Conservation (phyloP, 2,329 filamentous ascomycete species). For the Alternaria ventricosa region DNA sequence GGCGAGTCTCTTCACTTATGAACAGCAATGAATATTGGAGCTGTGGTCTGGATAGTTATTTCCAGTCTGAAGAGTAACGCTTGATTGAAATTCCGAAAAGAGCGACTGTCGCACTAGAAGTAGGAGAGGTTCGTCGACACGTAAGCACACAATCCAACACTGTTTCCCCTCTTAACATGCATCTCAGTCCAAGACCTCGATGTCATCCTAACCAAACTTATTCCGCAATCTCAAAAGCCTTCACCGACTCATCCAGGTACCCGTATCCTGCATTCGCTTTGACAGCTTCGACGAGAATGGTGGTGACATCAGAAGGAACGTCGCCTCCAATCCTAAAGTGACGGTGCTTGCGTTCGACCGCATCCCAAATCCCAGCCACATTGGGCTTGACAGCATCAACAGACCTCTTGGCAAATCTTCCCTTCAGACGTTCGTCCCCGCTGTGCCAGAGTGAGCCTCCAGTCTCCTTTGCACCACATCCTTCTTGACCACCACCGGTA, state of each 20-base stretch:
- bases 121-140: neutral
- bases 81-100: neutral
- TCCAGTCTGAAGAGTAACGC: neutral
- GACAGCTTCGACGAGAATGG: neutral
- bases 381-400: neutral
- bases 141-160: neutral
- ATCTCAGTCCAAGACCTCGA: neutral
- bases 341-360: neutral
- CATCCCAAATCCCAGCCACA: neutral
- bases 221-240: neutral
- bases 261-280: neutral
- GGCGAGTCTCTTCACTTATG: neutral
- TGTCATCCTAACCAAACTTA: neutral
- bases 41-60: neutral
- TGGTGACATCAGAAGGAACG: neutral
- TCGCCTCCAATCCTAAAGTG: neutral
- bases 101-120: neutral
- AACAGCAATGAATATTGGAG: neutral
- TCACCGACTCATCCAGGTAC: neutral
- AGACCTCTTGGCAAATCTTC: neutral
- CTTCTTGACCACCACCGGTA: neutral
- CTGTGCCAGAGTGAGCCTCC: neutral
- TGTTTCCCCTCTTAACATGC: neutral
- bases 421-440: neutral
- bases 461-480: neutral